Conservation (phyloP, 148 eudicot species). For the Diospyros kaki region DNA sequence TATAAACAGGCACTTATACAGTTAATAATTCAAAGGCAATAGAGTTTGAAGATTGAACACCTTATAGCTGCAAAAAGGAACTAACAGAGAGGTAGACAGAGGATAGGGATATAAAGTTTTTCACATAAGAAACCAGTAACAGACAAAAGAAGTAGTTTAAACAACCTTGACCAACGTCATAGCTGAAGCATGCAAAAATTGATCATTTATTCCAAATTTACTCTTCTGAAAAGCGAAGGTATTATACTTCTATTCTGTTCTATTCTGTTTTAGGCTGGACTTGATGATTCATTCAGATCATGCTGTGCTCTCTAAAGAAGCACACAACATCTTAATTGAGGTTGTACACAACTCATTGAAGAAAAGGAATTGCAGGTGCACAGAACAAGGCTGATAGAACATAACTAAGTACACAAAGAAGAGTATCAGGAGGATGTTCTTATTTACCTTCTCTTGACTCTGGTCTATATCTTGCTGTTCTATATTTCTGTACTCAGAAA, state of each 20-base stretch:
- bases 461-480: slow-evolving; percentile 86
- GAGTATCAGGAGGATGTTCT: background rate
- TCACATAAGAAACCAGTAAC: background rate
- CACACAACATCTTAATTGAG: background rate
- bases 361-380: too few species aligned
- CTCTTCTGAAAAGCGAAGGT: background rate
- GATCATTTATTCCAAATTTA: background rate
- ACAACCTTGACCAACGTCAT: background rate
- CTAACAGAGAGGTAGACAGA: too few species aligned
- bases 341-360: background rate
- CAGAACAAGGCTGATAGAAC: too few species aligned
- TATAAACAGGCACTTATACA: too few species aligned
- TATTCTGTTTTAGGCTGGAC: background rate
- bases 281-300: background rate
- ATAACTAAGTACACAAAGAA: background rate
- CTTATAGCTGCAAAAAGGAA: too few species aligned
- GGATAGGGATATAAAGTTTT: too few species aligned
- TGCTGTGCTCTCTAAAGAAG: background rate
- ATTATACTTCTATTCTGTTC: background rate
- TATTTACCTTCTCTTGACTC: slow-evolving; percentile 60
- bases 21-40: too few species aligned
- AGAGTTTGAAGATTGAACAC: too few species aligned
- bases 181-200: background rate
- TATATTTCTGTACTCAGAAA: slow-evolving; percentile 56
- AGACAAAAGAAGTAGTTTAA: background rate